phyloP scores from a whole-genome alignment of 331 rosid genomes.

The Telfairia occidentalis region DNA sequence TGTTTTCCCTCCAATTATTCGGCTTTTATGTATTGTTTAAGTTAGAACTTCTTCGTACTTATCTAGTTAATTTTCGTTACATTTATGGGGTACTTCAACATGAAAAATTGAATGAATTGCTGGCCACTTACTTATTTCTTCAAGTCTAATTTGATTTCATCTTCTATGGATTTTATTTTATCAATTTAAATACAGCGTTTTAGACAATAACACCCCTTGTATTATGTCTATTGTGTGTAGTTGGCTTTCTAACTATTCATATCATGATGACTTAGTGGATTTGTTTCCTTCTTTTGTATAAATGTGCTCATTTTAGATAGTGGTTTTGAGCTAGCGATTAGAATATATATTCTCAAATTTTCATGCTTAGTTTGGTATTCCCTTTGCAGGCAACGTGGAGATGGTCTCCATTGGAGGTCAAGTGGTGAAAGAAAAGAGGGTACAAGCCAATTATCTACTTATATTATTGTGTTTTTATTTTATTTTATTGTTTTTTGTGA shows the following conservation, averaged over 20 bases:
- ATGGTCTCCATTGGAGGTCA: slow-evolving; percentile 16
- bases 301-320: not conserved
- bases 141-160: not conserved
- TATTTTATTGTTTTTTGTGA: not conserved
- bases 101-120: not conserved
- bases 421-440: slow-evolving; percentile 22
- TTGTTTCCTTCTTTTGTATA: not conserved
- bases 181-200: not conserved
- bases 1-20: not conserved
- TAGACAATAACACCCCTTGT: not conserved
- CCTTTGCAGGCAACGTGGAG: slow-evolving; percentile 38
- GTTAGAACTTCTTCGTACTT: not conserved
- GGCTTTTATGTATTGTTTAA: not conserved
- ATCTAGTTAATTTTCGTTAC: not conserved
- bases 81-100: not conserved
- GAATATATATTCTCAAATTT: not conserved
- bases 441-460: slow-evolving; percentile 10
- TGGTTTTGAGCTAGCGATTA: not conserved
- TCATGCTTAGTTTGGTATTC: not conserved
- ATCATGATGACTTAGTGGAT: not conserved
- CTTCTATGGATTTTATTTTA: not conserved
- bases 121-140: not conserved
- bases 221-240: not conserved
- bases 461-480: not conserved
- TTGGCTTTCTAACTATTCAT: not conserved